Evolutionary conservation across 2,329 filamentous ascomycete species (phyloP).

Genomic region (Fusarium sp.): DNA sequence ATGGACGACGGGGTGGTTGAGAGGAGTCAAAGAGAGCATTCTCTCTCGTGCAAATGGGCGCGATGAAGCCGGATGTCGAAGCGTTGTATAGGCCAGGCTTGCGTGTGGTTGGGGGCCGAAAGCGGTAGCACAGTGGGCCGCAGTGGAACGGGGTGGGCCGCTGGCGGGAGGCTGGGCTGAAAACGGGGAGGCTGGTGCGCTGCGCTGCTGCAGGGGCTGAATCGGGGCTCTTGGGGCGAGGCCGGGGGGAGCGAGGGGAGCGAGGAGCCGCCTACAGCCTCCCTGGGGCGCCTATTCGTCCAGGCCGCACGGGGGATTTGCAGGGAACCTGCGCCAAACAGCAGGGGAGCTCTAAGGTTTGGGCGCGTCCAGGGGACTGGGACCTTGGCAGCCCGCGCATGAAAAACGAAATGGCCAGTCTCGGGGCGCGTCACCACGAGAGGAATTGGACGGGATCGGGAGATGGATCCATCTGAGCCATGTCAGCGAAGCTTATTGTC

Average conservation of each 20-base stretch:
- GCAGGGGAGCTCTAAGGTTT: slow-evolving; percentile 38
- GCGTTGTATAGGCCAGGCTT: slow-evolving; percentile 48
- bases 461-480: slow-evolving; percentile 1
- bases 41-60: slow-evolving; percentile 35
- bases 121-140: slow-evolving; percentile 45
- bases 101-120: slow-evolving; percentile 52
- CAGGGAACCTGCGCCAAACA: slow-evolving; percentile 36
- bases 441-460: slow-evolving; percentile 8
- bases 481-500: background rate
- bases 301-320: slow-evolving; percentile 34
- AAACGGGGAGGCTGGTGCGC: slow-evolving; percentile 54
- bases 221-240: slow-evolving; percentile 24
- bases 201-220: slow-evolving; percentile 43
- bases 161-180: slow-evolving; percentile 49
- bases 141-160: slow-evolving; percentile 33
- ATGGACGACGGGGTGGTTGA: slow-evolving; percentile 21
- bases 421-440: slow-evolving; percentile 7
- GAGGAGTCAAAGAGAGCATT: slow-evolving; percentile 24
- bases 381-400: slow-evolving; percentile 17
- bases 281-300: slow-evolving; percentile 32
- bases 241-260: background rate
- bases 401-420: slow-evolving; percentile 19
- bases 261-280: slow-evolving; percentile 11
- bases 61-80: slow-evolving; percentile 44
- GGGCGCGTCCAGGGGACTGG: slow-evolving; percentile 35